Conservation (phyloP, 495 filamentous ascomycete genomes). For the Neurospora tetraspora region DNA sequence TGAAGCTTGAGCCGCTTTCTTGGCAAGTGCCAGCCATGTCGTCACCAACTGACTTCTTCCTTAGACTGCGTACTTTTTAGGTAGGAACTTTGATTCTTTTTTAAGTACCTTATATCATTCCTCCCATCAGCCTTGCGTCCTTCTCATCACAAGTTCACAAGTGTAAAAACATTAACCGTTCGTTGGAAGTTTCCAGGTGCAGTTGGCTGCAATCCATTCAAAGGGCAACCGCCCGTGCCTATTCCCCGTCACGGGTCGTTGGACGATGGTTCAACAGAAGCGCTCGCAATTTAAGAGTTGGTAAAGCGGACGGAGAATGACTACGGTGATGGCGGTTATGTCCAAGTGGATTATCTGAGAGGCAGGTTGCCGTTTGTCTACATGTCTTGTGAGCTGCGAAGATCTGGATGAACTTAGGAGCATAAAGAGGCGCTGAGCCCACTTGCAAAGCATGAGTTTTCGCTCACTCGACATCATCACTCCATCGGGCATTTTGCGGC, state of each 20-base stretch:
- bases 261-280: neutral
- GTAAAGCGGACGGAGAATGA: neutral
- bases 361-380: neutral
- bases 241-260: neutral
- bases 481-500: neutral
- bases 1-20: neutral
- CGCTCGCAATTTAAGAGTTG: neutral
- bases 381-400: neutral
- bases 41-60: neutral
- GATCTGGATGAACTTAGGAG: neutral
- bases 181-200: neutral
- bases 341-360: neutral
- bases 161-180: neutral
- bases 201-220: neutral
- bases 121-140: neutral
- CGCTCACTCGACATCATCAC: neutral
- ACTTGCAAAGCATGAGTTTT: neutral
- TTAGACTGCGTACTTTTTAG: neutral
- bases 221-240: neutral
- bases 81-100: neutral
- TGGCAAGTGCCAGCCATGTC: neutral
- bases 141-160: neutral
- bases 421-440: neutral
- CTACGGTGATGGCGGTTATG: neutral
- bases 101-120: neutral